Conservation (phyloP, 2,329 filamentous ascomycete genomes). For the Aspergillus flavus region DNA sequence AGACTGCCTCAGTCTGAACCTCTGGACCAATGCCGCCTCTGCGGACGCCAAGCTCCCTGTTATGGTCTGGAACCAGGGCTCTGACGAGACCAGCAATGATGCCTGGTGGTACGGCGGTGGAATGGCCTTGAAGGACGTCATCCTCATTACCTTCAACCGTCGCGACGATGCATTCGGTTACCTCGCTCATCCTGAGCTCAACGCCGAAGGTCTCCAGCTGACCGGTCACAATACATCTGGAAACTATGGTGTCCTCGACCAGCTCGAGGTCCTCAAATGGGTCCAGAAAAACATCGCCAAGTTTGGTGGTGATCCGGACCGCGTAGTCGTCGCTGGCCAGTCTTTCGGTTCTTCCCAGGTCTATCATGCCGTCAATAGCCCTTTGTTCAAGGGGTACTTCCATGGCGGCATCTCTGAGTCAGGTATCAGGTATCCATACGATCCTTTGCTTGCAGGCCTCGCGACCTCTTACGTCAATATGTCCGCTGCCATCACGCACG, state of each 20-base stretch:
- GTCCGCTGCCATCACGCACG: slow-evolving; percentile 27
- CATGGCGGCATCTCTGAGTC: slow-evolving; percentile 34
- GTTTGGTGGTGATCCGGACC: slow-evolving; percentile 56
- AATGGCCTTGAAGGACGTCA: slow-evolving; percentile 32
- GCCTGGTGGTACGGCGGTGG: slow-evolving; percentile 32
- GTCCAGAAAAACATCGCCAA: slow-evolving; percentile 53
- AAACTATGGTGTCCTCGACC: slow-evolving; percentile 51
- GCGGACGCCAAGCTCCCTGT: slow-evolving; percentile 28
- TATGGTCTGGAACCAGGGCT: slow-evolving; percentile 34
- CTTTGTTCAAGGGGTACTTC: slow-evolving; percentile 33
- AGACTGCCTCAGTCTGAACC: slow-evolving; percentile 37
- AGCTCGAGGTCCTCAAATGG: slow-evolving; percentile 60
- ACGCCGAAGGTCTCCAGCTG: slow-evolving; percentile 22
- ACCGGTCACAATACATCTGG: slow-evolving; percentile 30
- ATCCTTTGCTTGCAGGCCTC: slow-evolving; percentile 31
- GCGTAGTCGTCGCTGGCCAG: slow-evolving; percentile 47
- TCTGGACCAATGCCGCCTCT: slow-evolving; percentile 31
- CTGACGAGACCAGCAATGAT: slow-evolving; percentile 29
- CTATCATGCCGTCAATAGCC: slow-evolving; percentile 35
- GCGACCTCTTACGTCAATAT: slow-evolving; percentile 34
- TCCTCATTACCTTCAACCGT: slow-evolving; percentile 33
- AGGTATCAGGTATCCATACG: slow-evolving; percentile 33
- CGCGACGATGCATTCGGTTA: slow-evolving; percentile 32
- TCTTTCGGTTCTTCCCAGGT: slow-evolving; percentile 34
- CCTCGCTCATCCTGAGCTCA: slow-evolving; percentile 29